Conservation (phyloP, 345 rosid genomes). For the Salix exigua region DNA sequence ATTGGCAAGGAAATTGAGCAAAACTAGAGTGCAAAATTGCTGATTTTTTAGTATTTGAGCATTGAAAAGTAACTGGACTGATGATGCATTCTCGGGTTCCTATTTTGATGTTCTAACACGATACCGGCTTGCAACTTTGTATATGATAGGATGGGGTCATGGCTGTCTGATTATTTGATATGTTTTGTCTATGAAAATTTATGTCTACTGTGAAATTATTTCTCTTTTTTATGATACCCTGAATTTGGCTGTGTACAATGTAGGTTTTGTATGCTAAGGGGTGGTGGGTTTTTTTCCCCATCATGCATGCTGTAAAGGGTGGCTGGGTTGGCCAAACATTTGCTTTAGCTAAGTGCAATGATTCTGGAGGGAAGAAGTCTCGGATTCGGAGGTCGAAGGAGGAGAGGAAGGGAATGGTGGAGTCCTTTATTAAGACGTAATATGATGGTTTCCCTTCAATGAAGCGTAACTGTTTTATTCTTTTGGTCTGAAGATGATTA, state of each 20-base stretch:
- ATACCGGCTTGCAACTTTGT: neutral
- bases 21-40: neutral
- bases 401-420: constrained; percentile 83
- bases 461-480: constrained; percentile 9
- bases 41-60: neutral
- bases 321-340: constrained; percentile 65
- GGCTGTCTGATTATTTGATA: neutral
- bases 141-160: neutral
- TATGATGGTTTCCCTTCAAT: constrained; percentile 2
- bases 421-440: constrained; percentile 85
- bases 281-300: constrained; percentile 11
- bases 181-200: neutral
- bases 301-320: constrained; percentile 72
- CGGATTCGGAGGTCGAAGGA: constrained; percentile 89
- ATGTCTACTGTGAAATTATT: neutral
- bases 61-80: neutral
- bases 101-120: neutral
- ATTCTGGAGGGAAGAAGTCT: constrained; percentile 63
- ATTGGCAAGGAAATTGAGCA: neutral
- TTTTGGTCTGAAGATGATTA: neutral
- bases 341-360: constrained; percentile 73
- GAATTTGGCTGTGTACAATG: neutral
- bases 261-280: constrained; percentile 16
- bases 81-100: neutral
- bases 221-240: neutral